A percentile compares a stretch with the other conserved stretches of the same genome.
phyloP scores from a whole-genome alignment of 257 asterid species.

The Cinchona pubescens region DNA sequence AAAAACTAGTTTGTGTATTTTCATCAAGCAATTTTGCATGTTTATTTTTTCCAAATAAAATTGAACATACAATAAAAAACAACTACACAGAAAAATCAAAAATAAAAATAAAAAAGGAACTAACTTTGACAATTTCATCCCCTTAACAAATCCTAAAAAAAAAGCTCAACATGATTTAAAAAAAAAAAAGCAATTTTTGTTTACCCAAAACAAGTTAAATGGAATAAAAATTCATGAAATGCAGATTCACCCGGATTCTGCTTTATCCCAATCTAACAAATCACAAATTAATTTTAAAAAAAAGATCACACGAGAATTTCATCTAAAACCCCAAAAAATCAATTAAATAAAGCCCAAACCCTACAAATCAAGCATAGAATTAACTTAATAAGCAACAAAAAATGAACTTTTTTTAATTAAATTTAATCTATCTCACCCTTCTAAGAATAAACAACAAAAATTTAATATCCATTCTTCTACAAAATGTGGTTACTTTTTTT shows the following conservation, averaged over 20 bases:
- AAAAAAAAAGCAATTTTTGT: neutral
- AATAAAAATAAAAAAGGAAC: neutral
- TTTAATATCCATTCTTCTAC: neutral
- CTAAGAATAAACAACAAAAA: neutral
- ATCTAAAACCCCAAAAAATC: neutral
- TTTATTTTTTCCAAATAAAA: neutral
- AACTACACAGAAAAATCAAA: neutral
- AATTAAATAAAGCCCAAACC: conserved; percentile 1
- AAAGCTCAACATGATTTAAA: neutral
- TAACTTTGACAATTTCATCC: conserved; percentile 1
- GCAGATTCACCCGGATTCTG: neutral
- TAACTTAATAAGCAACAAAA: neutral
- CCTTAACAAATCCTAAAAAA: neutral
- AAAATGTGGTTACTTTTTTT: too few species aligned
- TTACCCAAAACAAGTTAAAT: neutral
- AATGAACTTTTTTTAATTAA: neutral
- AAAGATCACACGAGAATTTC: neutral
- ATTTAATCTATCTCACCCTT: neutral
- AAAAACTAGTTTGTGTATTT: neutral
- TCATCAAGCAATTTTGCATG: conserved; percentile 2
- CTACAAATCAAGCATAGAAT: conserved; percentile 13
- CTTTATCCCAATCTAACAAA: neutral
- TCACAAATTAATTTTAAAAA: neutral
- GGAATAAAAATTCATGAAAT: neutral
- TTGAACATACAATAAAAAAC: conserved; percentile 1